These are phyloP conservation scores for Lactarius vividus DNA, from an alignment of 768 basidiomycete genomes.

Conservation along the genomic window DNA sequence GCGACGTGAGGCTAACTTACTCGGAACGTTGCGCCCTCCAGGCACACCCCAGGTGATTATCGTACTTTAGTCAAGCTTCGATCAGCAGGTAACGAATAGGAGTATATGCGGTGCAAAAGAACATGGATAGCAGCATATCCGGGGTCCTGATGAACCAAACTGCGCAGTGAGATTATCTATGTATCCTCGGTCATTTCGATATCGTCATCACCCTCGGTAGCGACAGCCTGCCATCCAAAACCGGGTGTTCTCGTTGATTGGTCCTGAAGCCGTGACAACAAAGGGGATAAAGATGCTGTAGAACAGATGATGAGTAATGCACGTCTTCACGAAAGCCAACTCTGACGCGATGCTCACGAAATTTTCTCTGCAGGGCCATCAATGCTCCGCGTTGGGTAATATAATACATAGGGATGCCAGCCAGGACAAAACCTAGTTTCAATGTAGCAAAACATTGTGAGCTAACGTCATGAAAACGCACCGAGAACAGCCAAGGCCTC, in stretches of 20 bases:
- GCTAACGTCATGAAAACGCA: conserved; percentile 38
- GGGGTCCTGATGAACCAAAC: background rate
- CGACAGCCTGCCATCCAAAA: conserved; percentile 75
- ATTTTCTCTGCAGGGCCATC: conserved; percentile 37
- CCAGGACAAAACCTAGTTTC: conserved; percentile 64
- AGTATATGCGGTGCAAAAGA: background rate
- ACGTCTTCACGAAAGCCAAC: conserved; percentile 5
- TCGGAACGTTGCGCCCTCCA: background rate
- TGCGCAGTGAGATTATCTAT: conserved; percentile 8
- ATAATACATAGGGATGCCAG: conserved; percentile 82
- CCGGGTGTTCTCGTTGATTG: conserved; percentile 44
- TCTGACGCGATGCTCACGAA: conserved; percentile 23
- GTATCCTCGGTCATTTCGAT: conserved; percentile 60
- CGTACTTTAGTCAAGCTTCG: background rate
- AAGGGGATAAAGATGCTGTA: conserved; percentile 43
- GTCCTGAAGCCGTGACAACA: conserved; percentile 49
- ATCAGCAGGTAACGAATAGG: background rate
- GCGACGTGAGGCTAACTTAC: background rate
- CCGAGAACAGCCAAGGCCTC: conserved; percentile 87
- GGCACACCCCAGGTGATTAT: background rate
- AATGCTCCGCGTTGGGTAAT: conserved; percentile 55
- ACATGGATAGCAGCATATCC: background rate
- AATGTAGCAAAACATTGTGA: conserved; percentile 4
- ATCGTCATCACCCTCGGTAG: conserved; percentile 64
- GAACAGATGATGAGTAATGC: conserved; percentile 12